phyloP scores from a whole-genome alignment of 495 filamentous ascomycete species.

The Penicillium argentinense region DNA sequence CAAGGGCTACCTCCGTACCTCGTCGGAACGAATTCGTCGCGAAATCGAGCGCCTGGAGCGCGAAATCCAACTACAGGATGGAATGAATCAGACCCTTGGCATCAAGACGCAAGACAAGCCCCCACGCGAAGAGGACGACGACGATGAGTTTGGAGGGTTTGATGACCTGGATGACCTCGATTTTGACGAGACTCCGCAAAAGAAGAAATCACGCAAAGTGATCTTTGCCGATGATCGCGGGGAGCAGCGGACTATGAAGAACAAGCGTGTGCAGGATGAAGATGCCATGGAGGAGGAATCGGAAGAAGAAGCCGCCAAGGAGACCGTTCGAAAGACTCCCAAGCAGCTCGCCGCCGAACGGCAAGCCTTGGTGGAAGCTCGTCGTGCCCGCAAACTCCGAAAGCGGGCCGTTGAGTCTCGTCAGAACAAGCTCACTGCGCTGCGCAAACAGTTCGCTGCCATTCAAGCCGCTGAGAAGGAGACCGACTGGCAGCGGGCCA shows the following conservation, averaged over 20 bases:
- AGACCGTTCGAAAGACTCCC: constrained; percentile 32
- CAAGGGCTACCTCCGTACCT: constrained; percentile 77
- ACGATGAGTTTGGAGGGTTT: constrained; percentile 25
- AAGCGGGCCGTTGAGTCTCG: constrained; percentile 49
- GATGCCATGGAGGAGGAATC: constrained; percentile 28
- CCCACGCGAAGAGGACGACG: constrained; percentile 19
- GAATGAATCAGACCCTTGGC: constrained; percentile 30
- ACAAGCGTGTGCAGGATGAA: constrained; percentile 16
- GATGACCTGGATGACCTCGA: constrained; percentile 32
- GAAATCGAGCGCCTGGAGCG: constrained; percentile 60
- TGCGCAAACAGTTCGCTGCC: constrained; percentile 68
- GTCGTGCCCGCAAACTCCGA: constrained; percentile 45
- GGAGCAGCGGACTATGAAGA: constrained; percentile 47
- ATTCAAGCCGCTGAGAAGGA: constrained; percentile 71
- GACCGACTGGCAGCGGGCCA: constrained; percentile 73
- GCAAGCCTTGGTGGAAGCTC: constrained; percentile 40
- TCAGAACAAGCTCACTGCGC: constrained; percentile 57
- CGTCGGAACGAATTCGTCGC: constrained; percentile 57
- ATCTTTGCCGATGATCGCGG: constrained; percentile 57
- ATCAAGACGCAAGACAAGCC: constrained; percentile 27
- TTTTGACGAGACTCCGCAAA: constrained; percentile 17
- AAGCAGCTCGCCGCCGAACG: constrained; percentile 44
- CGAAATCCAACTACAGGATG: constrained; percentile 46
- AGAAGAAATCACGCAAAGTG: constrained; percentile 42
- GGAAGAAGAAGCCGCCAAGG: constrained; percentile 28